Base-by-base conservation (phyloP, 2,329 filamentous ascomycete species). In the Talaromyces sp. region DNA sequence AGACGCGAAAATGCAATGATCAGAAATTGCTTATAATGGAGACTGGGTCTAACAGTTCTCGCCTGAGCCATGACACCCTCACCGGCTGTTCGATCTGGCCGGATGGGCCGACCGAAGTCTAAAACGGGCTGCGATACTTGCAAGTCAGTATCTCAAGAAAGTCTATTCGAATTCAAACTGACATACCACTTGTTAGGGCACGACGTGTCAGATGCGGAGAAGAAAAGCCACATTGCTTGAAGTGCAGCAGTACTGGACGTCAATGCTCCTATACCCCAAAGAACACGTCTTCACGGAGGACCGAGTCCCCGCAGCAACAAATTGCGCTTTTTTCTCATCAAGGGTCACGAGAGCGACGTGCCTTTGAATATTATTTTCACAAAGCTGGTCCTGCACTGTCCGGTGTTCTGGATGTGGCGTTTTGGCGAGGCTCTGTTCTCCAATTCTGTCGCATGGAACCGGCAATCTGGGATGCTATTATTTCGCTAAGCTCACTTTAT, bases 301-400 rank as follows among this genome's bases (percentile, higher is more conserved):
- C n/a, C 10, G 55, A 22, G 4, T 47, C 41, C 11, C 52, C 51
- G 7, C 44, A 42, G 37, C 20, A 41, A 6, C 48, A 48, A 35
- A 19, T 50, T 11, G 30, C 46, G 22, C 14, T 33, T 1, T 52
- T 41, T 20, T 57, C 43, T 7, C 49, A 48, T 19, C 48, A 36
- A 43, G 55, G 42, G 42, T 49, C 14, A 27, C 51, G 53, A 36
- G 67, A 70, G 49, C 53, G 60, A 27, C 63, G 64, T 27, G 65
- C 67, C 4, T 69, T 69, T 36, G 59, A 64, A 13, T 65, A 56
- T 36, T 70, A 67, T 39, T 61, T 67, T 20, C 54, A 69, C 33
- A 47, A 55, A 19, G 61, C 55, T 2, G 64, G 59, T 2, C 64
- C 63, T 2, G 49, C 56, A 8, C 56, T 68, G 16, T 58, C 62